Percentiles rank a stretch among this genome's conserved stretches.
Conservation (phyloP, 352 stramenopile species). For the Pilasporangium apinafurcum region DNA sequence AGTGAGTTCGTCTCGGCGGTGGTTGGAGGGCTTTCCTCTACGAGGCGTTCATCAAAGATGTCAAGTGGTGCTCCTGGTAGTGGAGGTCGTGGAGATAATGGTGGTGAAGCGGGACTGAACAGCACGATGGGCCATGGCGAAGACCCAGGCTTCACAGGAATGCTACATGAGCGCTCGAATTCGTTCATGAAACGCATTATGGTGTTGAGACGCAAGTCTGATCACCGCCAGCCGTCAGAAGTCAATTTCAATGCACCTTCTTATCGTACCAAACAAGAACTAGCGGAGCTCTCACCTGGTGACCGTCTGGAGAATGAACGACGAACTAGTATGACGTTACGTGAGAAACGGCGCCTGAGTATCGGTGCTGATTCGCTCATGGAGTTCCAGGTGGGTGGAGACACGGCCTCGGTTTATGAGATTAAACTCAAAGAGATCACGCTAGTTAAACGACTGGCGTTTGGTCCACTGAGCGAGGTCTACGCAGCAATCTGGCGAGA, state of each 20-base stretch:
- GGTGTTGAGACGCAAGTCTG: background rate
- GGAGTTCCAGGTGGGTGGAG: constrained; percentile 64
- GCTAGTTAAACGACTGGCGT: constrained; percentile 66
- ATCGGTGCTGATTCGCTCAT: constrained; percentile 47
- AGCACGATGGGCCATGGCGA: too few relatives aligned
- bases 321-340: constrained; percentile 41
- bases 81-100: too few relatives aligned
- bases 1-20: too few relatives aligned
- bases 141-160: too few relatives aligned
- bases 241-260: constrained; percentile 49
- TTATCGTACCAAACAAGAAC: constrained; percentile 44
- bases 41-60: too few relatives aligned
- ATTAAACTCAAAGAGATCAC: constrained; percentile 74
- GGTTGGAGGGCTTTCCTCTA: too few relatives aligned
- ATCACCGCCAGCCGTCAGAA: constrained; percentile 21
- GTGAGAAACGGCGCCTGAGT: constrained; percentile 55
- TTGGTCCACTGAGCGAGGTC: constrained; percentile 61
- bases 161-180: background rate
- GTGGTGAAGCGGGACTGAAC: too few relatives aligned
- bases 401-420: constrained; percentile 71
- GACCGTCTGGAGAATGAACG: constrained; percentile 58
- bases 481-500: constrained; percentile 74
- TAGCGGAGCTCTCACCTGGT: constrained; percentile 46
- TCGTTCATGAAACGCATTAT: constrained; percentile 5
- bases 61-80: too few relatives aligned